phyloP scores from a whole-genome alignment of 148 eudicot species.

The Rhododendron simsii region DNA sequence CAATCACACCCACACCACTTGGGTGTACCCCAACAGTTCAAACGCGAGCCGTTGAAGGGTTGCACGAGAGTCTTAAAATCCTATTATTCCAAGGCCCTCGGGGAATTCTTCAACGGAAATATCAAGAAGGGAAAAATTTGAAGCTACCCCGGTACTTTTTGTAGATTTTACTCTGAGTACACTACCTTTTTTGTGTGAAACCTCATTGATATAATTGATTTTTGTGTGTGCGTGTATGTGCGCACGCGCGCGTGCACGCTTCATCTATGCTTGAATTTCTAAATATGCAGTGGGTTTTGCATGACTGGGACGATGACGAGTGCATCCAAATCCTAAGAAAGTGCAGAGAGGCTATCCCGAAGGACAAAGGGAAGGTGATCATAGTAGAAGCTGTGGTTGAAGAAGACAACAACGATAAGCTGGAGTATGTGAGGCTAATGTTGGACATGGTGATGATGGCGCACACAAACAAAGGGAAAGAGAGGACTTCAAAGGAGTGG shows the following conservation, averaged over 20 bases:
- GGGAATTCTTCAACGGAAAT: neutral
- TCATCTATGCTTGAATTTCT: neutral
- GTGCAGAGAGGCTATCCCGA: slow-evolving; percentile 51
- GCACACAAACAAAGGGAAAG: too few relatives aligned
- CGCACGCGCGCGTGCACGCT: too few relatives aligned
- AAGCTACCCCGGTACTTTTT: neutral
- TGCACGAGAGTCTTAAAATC: neutral
- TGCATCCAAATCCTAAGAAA: slow-evolving; percentile 52
- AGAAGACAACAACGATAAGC: too few relatives aligned
- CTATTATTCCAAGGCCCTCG: neutral
- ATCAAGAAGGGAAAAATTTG: too few relatives aligned
- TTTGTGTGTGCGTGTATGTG: too few relatives aligned
- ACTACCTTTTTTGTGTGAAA: neutral
- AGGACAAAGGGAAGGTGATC: slow-evolving; percentile 39
- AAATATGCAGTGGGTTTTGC: slow-evolving; percentile 49
- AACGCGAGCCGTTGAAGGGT: neutral
- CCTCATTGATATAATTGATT: neutral
- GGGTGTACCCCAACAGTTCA: too few relatives aligned
- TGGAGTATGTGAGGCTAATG: too few relatives aligned
- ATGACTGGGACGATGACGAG: slow-evolving; percentile 79
- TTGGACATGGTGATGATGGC: too few relatives aligned
- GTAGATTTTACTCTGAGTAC: neutral
- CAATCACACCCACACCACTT: too few relatives aligned
- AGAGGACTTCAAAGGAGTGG: too few relatives aligned
- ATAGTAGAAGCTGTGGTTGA: too few relatives aligned